Percentiles rank a stretch among this genome's conserved stretches.
Evolutionary conservation across 768 basidiomycete genomes (phyloP).

Genomic region (Mycena maculata): DNA sequence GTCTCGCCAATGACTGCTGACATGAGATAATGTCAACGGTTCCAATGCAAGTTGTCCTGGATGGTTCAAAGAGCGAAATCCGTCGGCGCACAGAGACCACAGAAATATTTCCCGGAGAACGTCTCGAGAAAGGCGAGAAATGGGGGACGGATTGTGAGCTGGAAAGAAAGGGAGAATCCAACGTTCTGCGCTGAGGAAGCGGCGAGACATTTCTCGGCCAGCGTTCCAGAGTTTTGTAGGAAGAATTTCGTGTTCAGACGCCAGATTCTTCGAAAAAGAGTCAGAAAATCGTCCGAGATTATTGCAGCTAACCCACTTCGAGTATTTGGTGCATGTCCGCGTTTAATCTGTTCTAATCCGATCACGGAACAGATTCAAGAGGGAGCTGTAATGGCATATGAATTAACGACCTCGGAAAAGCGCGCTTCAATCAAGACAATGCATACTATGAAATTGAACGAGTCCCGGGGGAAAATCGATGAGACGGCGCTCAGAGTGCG

Average conservation of each 20-base stretch:
- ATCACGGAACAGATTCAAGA: not conserved
- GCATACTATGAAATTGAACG: too few relatives aligned
- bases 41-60: slow-evolving; percentile 18
- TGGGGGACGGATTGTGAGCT: not conserved
- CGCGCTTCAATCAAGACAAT: too few relatives aligned
- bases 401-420: too few relatives aligned
- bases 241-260: not conserved
- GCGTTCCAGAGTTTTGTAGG: slow-evolving; percentile 18
- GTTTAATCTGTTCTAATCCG: too few relatives aligned
- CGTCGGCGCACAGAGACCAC: slow-evolving; percentile 15
- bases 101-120: slow-evolving; percentile 30
- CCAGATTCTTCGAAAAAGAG: not conserved
- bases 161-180: slow-evolving; percentile 17
- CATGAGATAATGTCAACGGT: slow-evolving; percentile 38
- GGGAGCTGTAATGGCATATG: not conserved
- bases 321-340: not conserved
- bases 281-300: not conserved
- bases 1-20: slow-evolving; percentile 38
- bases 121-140: slow-evolving; percentile 11
- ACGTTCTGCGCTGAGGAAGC: not conserved
- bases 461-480: too few relatives aligned
- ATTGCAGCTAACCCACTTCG: not conserved
- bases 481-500: too few relatives aligned
- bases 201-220: slow-evolving; percentile 20
- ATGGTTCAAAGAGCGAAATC: slow-evolving; percentile 13